Evolutionary conservation across 306 rosid genomes (phyloP), one percentile per base, ranked within the genome.

Genomic region (Castanea mollissima): DNA sequence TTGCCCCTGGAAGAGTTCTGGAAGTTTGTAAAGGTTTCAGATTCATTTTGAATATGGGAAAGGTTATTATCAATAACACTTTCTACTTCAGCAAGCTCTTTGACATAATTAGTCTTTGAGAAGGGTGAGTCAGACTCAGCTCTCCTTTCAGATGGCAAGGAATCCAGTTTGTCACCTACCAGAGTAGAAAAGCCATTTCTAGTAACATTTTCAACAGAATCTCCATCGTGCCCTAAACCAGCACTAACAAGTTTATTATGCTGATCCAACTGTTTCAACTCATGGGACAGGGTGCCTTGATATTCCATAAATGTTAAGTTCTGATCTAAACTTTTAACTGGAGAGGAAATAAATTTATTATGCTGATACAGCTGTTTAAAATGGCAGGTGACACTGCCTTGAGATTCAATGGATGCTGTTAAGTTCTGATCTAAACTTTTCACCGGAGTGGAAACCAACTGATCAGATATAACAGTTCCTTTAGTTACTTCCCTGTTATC

Each of bases 301-400:
- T 80, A 72, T 71, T 82, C 83, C 25, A 52, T 38, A 18, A 79
- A 74, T 77, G 76, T 84, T 65, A 71, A 78, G 54, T 57, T 63
- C 55, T 62, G 80, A 71, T 71, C 75, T 69, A 73, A 80, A 52
- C 78, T 69, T 75, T 78, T 68, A 59, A 69, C 80, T 62, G 83
- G 89, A 35, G 89, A 87, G 55, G 85, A 58, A 81, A 71, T 65
- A 52, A 68, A 72, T 15, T 79, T 80, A 78, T 63, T 72, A 15
- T 76, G 77, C 76, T 69, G 70, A 23, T 72, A 83, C 78, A 80
- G 59, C 73, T 76, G 89, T 58, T 76, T 81, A 84, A 81, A 71
- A 34, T 75, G 85, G 62, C 34, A 71, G 64, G 25, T 77, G 83
- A 67, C 62, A 49, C 73, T 73, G 55, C 73, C 69, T 76, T 73